Conservation (phyloP, 169 alveolate genomes). For the Fabrea salina region DNA sequence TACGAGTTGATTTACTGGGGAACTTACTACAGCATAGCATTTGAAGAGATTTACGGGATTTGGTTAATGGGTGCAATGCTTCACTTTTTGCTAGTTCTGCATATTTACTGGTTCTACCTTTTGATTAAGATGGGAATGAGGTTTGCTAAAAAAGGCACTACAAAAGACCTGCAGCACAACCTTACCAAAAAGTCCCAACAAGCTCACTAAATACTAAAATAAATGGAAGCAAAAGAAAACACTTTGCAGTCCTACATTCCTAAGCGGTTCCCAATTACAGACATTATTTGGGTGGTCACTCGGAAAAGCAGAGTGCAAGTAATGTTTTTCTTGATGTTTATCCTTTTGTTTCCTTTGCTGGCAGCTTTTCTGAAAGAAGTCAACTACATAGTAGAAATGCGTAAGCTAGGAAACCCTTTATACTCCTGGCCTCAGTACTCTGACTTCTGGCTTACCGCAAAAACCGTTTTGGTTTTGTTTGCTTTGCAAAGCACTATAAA, state of each 20-base stretch:
- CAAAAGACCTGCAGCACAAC: constrained; percentile 1
- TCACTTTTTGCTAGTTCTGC: constrained; percentile 8
- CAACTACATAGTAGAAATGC: neutral
- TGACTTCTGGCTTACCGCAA: neutral
- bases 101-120: neutral
- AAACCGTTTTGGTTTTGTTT: neutral
- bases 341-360: constrained; percentile 9
- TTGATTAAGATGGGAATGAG: neutral
- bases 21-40: neutral
- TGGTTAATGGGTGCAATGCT: constrained; percentile 20
- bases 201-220: too few species aligned
- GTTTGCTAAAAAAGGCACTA: neutral
- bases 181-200: too few species aligned
- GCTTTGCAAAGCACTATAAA: neutral
- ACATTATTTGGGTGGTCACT: neutral
- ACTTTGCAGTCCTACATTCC: too few species aligned
- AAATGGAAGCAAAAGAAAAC: too few species aligned
- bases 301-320: constrained; percentile 15
- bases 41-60: constrained; percentile 4
- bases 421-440: constrained; percentile 24
- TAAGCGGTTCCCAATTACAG: constrained; percentile 9
- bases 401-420: neutral
- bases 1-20: neutral
- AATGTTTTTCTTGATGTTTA: constrained; percentile 5
- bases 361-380: constrained; percentile 10